Evolutionary conservation across 768 basidiomycete species (phyloP), one percentile per base, ranked within the genome.

Genomic region (Paxillus rubicundulus): DNA sequence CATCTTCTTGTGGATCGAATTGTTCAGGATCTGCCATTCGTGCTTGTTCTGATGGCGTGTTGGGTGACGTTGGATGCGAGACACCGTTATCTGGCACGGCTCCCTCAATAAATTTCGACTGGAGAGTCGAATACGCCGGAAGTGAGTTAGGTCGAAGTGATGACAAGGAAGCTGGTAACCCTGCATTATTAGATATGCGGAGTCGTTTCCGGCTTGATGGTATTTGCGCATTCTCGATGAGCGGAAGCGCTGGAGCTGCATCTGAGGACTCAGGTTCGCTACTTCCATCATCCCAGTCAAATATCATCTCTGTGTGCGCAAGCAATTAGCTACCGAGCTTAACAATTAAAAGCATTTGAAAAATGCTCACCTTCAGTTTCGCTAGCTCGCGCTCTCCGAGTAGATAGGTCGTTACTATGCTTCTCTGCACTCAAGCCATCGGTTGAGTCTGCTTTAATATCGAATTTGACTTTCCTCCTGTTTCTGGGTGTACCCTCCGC

Each of bases 381-480:
- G 24, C 70, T 64, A 45, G 68, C 71, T 4, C 32, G 70, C 54
- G 36, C 61, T 61, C 36, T 58, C 62, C 34, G 49, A 30, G 30
- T 50, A 20, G 39, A 20, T 37, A 61, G 62, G 20, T 62, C 66
- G 49, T 71, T 69, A 37, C 66, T 70, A 38, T 66, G 67, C 39
- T 63, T 61, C 50, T 68, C 70, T 17, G 66, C 52, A 32, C 66
- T 69, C 16, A 70, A 69, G 24, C 66, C 67, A 28, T 77, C 72
- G 54, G 78, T 77, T n/a, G 77, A 72, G 21, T 75, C 81, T 18
- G 83, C 79, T 62, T 84, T 73, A 45, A 86, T 79, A 56, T 89
- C 80, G 60, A 90, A 90, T 9, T 85, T 87, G 28, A 90, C 85
- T 65, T 82, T 87, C 54, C 82, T 75, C 67, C 84, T 87, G 45